Evolutionary conservation across 2,329 filamentous ascomycete species (phyloP).

Genomic region (Beauveria rudraprayagi): DNA sequence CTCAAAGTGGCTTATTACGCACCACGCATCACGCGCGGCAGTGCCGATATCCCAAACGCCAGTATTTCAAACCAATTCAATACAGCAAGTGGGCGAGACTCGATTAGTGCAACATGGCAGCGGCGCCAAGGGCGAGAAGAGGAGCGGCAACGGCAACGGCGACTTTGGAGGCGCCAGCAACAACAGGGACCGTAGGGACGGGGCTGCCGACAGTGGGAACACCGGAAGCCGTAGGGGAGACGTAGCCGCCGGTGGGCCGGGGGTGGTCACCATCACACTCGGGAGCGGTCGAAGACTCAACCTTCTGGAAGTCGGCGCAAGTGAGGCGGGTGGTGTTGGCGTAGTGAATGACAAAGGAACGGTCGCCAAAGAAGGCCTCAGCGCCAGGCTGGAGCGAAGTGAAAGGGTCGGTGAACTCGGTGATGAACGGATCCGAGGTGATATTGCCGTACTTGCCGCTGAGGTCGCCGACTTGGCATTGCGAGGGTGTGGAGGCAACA

Average conservation of each 20-base stretch:
- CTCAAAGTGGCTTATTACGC: background rate
- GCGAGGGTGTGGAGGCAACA: conserved; percentile 45
- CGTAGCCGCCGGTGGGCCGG: conserved; percentile 3
- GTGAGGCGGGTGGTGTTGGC: conserved; percentile 55
- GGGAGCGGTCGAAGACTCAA: background rate
- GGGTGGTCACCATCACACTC: conserved; percentile 9
- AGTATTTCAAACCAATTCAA: background rate
- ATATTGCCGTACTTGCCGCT: conserved; percentile 65
- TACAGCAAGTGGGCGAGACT: background rate
- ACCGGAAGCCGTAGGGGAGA: conserved; percentile 3
- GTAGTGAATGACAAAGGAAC: conserved; percentile 56
- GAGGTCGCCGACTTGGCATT: conserved; percentile 71
- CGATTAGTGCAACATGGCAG: conserved; percentile 4
- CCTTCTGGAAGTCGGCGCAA: conserved; percentile 51
- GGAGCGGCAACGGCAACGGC: background rate
- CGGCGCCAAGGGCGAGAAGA: conserved; percentile 5
- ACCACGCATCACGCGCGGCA: background rate
- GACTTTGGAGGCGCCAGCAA: conserved; percentile 3
- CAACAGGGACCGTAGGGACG: background rate
- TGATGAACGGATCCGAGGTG: conserved; percentile 38
- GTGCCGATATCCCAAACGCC: background rate
- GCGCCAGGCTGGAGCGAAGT: conserved; percentile 44
- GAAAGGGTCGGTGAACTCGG: conserved; percentile 48
- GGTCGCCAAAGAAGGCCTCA: conserved; percentile 55
- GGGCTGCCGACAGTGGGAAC: background rate